Percentiles rank a stretch among this genome's conserved stretches.
Conservation (phyloP, 371 early-diverging fungal genomes). For the Umbelopsis sp. region DNA sequence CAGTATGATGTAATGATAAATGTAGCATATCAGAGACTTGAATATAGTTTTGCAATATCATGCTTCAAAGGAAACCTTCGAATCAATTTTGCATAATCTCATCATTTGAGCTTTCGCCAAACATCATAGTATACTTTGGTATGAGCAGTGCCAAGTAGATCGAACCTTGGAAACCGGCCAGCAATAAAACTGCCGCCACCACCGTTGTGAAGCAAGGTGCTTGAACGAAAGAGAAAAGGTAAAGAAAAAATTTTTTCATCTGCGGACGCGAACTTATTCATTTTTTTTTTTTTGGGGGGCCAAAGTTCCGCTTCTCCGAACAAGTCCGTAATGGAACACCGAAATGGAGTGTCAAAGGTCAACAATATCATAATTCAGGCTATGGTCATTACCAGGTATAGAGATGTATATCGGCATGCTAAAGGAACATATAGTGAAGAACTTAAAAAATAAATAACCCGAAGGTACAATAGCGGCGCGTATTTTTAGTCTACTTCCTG, state of each 20-base stretch:
- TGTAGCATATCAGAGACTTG: slow-evolving; percentile 17
- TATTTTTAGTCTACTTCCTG: no score
- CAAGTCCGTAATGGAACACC: no score
- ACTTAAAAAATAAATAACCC: no score
- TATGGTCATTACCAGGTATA: no score
- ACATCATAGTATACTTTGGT: background rate
- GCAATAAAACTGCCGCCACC: slow-evolving; percentile 3
- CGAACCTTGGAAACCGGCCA: slow-evolving; percentile 5
- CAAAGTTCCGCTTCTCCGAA: no score
- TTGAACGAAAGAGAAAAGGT: background rate
- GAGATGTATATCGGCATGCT: no score
- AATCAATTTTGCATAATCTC: slow-evolving; percentile 17
- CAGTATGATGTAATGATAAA: background rate
- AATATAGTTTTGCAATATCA: slow-evolving; percentile 17
- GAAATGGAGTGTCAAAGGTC: no score
- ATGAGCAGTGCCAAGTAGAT: slow-evolving; percentile 15
- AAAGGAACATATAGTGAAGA: no score
- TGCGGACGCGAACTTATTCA: background rate
- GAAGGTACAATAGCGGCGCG: no score
- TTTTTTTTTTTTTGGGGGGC: no score
- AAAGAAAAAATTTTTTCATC: background rate
- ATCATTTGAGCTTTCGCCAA: slow-evolving; percentile 1
- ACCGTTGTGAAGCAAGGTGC: background rate
- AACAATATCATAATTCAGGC: no score
- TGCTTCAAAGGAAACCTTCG: slow-evolving; percentile 18